Percentiles rank a stretch among this genome's conserved stretches.
These are phyloP conservation scores for Rachicladosporium sp. DNA, from an alignment of 2,329 filamentous ascomycete species.

Conservation along the genomic window DNA sequence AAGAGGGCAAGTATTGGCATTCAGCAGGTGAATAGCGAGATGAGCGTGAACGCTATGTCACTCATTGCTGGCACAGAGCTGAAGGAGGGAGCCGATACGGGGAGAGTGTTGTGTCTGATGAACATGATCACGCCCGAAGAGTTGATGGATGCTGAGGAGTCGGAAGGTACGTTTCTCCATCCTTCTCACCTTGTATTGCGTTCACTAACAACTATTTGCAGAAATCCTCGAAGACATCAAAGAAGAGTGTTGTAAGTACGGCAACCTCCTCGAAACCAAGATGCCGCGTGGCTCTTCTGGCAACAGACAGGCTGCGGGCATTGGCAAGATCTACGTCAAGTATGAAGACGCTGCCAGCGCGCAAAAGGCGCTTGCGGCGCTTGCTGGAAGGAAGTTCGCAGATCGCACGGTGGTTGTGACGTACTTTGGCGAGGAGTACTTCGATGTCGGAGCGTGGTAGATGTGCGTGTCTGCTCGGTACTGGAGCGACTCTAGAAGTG, in stretches of 20 bases:
- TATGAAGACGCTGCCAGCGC: conserved; percentile 69
- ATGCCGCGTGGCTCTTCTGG: conserved; percentile 69
- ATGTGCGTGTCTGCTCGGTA: no score
- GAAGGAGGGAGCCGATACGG: conserved; percentile 63
- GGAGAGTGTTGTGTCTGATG: conserved; percentile 80
- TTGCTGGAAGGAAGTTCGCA: conserved; percentile 91
- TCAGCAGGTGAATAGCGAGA: conserved; percentile 84
- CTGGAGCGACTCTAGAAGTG: no score
- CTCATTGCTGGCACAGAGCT: conserved; percentile 80
- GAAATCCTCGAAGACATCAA: conserved; percentile 93
- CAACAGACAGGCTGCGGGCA: conserved; percentile 71
- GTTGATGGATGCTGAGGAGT: conserved; percentile 77
- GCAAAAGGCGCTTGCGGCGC: conserved; percentile 71
- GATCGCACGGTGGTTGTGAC: conserved; percentile 93
- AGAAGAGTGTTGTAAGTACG: conserved; percentile 89
- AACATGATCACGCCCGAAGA: conserved; percentile 99
- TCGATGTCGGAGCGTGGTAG: conserved; percentile 82
- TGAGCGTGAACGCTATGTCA: conserved; percentile 94
- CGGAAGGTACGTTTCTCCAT: no score
- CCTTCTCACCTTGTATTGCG: no score
- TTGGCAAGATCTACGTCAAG: conserved; percentile 97
- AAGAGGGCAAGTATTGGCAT: conserved; percentile 82
- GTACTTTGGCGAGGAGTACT: conserved; percentile 96
- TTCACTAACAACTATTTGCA: conserved; percentile 27
- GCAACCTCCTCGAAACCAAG: conserved; percentile 75